Evolutionary conservation across 2,329 filamentous ascomycete species (phyloP).

Genomic region (Dothideomycetidae sp.): DNA sequence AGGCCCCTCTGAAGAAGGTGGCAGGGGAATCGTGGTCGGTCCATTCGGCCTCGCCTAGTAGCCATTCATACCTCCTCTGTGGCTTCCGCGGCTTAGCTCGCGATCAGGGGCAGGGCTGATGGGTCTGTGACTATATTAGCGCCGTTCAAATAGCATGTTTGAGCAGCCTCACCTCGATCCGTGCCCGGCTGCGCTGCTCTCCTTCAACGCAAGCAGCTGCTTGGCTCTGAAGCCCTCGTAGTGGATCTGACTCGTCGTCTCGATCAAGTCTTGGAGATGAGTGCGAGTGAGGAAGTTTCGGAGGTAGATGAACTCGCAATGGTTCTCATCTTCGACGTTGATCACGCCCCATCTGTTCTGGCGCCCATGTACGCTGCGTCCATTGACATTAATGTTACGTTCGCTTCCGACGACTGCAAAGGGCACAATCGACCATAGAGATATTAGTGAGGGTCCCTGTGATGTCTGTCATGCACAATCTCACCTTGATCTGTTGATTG

Average conservation of each 20-base stretch:
- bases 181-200: slow-evolving; percentile 78
- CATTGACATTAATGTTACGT: slow-evolving; percentile 93
- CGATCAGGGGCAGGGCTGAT: slow-evolving; percentile 92
- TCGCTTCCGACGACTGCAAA: slow-evolving; percentile 97
- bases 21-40: not conserved
- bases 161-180: slow-evolving; percentile 44
- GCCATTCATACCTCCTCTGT: slow-evolving; percentile 97
- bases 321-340: slow-evolving; percentile 98
- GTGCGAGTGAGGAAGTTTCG: slow-evolving; percentile 97
- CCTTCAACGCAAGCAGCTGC: slow-evolving; percentile 93
- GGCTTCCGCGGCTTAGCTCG: slow-evolving; percentile 90
- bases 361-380: slow-evolving; percentile 91
- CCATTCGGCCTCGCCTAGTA: slow-evolving; percentile 47
- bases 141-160: not conserved
- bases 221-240: slow-evolving; percentile 99
- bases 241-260: slow-evolving; percentile 98
- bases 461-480: slow-evolving; percentile 15
- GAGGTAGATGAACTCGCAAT: slow-evolving; percentile 98
- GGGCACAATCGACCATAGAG: slow-evolving; percentile 65
- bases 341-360: slow-evolving; percentile 99
- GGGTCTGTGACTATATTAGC: slow-evolving; percentile 33
- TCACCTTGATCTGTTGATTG: slow-evolving; percentile 93
- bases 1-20: not conserved
- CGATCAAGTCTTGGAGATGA: slow-evolving; percentile 95
- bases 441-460: slow-evolving; percentile 8